Conservation (phyloP, 768 basidiomycete genomes). For the Lactarius akahatsu region DNA sequence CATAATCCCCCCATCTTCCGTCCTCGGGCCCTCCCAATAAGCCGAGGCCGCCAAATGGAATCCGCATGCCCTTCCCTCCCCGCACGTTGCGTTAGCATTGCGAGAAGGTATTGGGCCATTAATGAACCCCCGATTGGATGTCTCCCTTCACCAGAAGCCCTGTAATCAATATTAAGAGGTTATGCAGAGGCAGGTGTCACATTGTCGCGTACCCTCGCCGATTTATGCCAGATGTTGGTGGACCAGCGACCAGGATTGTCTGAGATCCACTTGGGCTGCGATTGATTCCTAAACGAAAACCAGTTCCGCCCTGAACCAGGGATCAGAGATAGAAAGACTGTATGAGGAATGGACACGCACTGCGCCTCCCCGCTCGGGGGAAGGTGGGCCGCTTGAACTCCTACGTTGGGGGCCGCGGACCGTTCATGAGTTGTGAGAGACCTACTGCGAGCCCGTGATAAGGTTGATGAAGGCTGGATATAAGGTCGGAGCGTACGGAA, state of each 20-base stretch:
- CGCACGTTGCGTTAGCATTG: constrained; percentile 48
- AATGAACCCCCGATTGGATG: constrained; percentile 54
- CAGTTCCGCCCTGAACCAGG: constrained; percentile 31
- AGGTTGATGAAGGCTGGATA: background rate
- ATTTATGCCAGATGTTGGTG: constrained; percentile 34
- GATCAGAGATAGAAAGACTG: constrained; percentile 5
- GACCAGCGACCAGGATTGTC: constrained; percentile 41
- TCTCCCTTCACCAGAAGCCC: constrained; percentile 27
- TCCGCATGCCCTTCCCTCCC: constrained; percentile 46
- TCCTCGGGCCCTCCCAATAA: constrained; percentile 42
- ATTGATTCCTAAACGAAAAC: constrained; percentile 41
- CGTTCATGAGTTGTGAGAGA: constrained; percentile 17
- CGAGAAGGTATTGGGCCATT: constrained; percentile 72
- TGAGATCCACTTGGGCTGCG: constrained; percentile 35
- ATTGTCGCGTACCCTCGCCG: constrained; percentile 26
- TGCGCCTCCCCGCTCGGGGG: constrained; percentile 10
- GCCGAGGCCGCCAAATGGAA: constrained; percentile 40
- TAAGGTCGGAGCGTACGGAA: constrained; percentile 40
- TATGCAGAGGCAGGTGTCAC: constrained; percentile 28
- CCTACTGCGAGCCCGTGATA: constrained; percentile 15
- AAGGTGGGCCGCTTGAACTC: constrained; percentile 4
- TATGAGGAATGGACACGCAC: constrained; percentile 26
- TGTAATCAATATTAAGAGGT: constrained; percentile 38
- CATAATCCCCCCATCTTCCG: constrained; percentile 86
- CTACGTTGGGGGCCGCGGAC: constrained; percentile 11